phyloP scores from a whole-genome alignment of 495 filamentous ascomycete species.

The Terfezia boudieri region DNA sequence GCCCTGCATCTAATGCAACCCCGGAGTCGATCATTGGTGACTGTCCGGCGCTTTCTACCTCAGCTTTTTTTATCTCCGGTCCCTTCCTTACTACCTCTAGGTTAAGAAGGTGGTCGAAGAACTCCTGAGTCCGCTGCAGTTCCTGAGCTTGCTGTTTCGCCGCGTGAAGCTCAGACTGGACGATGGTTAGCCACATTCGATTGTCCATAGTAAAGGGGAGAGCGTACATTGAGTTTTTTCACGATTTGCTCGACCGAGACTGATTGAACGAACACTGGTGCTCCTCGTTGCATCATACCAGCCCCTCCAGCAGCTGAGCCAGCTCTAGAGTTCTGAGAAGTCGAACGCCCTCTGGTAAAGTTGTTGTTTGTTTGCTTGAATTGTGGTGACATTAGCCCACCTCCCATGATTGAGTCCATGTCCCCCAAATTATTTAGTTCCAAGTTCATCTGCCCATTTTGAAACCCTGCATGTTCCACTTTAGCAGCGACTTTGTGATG shows the following conservation, averaged over 20 bases:
- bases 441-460: conserved; percentile 24
- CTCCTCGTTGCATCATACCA: conserved; percentile 32
- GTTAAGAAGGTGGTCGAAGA: conserved; percentile 50
- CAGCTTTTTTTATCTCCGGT: conserved; percentile 18
- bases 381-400: conserved; percentile 6
- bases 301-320: conserved; percentile 19
- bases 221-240: conserved; percentile 69
- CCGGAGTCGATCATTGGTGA: neutral
- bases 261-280: conserved; percentile 61
- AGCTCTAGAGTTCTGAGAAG: conserved; percentile 22
- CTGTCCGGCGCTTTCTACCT: conserved; percentile 11
- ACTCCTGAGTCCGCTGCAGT: conserved; percentile 56
- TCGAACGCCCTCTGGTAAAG: neutral
- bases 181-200: conserved; percentile 2
- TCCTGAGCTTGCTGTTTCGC: conserved; percentile 75
- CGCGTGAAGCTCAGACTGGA: conserved; percentile 62
- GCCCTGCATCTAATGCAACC: neutral
- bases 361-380: neutral
- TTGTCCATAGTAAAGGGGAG: neutral
- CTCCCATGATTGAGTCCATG: conserved; percentile 41
- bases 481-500: conserved; percentile 95
- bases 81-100: conserved; percentile 47
- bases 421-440: conserved; percentile 72
- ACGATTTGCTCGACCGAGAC: conserved; percentile 88
- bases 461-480: conserved; percentile 78